Evolutionary conservation across 768 basidiomycete genomes (phyloP).

Genomic region (Pilatotrama ljubarskyi): DNA sequence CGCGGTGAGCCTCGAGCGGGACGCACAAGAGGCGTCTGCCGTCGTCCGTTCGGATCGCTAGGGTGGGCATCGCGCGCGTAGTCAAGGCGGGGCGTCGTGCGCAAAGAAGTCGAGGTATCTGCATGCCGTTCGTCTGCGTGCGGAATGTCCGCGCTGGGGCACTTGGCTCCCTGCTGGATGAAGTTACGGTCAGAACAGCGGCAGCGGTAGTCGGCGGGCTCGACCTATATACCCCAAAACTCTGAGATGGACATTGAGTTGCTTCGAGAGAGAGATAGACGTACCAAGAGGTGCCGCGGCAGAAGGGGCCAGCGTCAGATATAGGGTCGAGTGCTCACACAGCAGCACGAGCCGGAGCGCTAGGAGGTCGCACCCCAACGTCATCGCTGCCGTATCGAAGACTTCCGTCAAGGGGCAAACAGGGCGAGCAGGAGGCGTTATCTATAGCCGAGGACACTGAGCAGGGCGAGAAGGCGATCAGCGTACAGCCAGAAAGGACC

Average conservation of each 20-base stretch:
- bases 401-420: not conserved
- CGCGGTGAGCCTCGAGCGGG: constrained; percentile 18
- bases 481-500: constrained; percentile 6
- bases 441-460: constrained; percentile 9
- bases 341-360: not conserved
- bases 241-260: not conserved
- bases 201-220: not conserved
- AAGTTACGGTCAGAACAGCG: constrained; percentile 1
- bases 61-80: not conserved
- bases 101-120: constrained; percentile 1
- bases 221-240: too few relatives aligned
- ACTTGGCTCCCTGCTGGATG: not conserved
- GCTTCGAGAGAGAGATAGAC: constrained; percentile 1
- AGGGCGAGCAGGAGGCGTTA: not conserved
- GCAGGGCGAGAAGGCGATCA: constrained; percentile 17
- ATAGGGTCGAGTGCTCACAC: not conserved
- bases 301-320: not conserved
- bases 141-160: not conserved
- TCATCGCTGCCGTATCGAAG: not conserved
- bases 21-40: not conserved
- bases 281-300: not conserved
- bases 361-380: not conserved
- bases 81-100: constrained; percentile 2
- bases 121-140: not conserved
- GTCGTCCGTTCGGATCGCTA: not conserved